phyloP scores from a whole-genome alignment of 2,329 filamentous ascomycete species.

The Cladophialophora immunda region DNA sequence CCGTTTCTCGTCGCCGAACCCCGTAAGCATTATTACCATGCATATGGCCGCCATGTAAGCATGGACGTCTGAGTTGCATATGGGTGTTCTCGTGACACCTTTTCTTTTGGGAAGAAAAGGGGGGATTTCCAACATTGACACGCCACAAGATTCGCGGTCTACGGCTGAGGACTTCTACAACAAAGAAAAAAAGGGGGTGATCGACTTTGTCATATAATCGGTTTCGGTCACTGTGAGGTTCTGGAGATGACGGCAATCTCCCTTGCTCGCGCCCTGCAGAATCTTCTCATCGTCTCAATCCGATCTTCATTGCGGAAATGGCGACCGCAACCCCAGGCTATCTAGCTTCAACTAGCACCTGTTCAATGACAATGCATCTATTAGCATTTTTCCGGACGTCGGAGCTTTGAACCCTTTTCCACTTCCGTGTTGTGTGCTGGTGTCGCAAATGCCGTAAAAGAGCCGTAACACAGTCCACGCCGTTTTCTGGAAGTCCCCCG shows the following conservation, averaged over 20 bases:
- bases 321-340: slow-evolving; percentile 8
- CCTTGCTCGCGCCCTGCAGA: not conserved
- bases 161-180: not conserved
- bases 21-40: not conserved
- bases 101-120: not conserved
- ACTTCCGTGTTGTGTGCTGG: slow-evolving; percentile 3
- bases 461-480: slow-evolving; percentile 32
- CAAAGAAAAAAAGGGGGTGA: not conserved
- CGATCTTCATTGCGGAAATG: slow-evolving; percentile 13
- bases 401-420: slow-evolving; percentile 8
- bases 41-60: not conserved
- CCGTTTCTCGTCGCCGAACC: not conserved
- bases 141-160: not conserved
- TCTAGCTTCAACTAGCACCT: not conserved
- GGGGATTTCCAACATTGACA: not conserved
- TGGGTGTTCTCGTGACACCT: not conserved
- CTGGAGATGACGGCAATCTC: not conserved
- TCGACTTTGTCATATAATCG: not conserved
- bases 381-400: slow-evolving; percentile 14
- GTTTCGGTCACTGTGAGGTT: not conserved
- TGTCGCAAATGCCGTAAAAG: slow-evolving; percentile 4
- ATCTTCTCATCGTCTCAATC: slow-evolving; percentile 8
- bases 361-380: slow-evolving; percentile 4
- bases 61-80: not conserved
- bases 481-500: slow-evolving; percentile 21